Conservation (phyloP, 2,329 filamentous ascomycete genomes). For the Colletotrichum incanum region DNA sequence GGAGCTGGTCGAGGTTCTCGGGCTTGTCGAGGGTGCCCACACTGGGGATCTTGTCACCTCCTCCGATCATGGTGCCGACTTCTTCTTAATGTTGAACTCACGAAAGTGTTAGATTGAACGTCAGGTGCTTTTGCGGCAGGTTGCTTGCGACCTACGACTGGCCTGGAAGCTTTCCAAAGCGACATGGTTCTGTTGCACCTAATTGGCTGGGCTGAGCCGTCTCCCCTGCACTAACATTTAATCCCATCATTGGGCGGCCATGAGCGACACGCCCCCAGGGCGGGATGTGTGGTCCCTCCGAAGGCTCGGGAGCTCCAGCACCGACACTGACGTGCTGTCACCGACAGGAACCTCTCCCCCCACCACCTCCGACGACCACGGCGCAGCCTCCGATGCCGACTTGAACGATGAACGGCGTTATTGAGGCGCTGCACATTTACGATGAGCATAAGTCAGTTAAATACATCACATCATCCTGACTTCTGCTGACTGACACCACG, state of each 20-base stretch:
- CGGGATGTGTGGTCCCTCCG: slow-evolving; percentile 27
- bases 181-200: slow-evolving; percentile 6
- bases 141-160: neutral
- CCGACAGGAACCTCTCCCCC: slow-evolving; percentile 36
- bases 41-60: slow-evolving; percentile 64
- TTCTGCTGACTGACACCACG: neutral
- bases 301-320: slow-evolving; percentile 31
- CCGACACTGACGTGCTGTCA: slow-evolving; percentile 29
- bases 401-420: slow-evolving; percentile 82
- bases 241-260: slow-evolving; percentile 52
- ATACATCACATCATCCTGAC: neutral
- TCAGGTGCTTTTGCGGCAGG: slow-evolving; percentile 15
- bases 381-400: slow-evolving; percentile 45
- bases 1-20: slow-evolving; percentile 72
- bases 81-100: neutral
- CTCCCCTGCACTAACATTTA: slow-evolving; percentile 38
- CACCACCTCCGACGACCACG: slow-evolving; percentile 48
- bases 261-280: slow-evolving; percentile 19
- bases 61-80: slow-evolving; percentile 54
- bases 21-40: slow-evolving; percentile 71
- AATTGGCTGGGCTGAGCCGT: slow-evolving; percentile 33
- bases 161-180: slow-evolving; percentile 22
- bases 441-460: slow-evolving; percentile 89
- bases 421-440: slow-evolving; percentile 97
- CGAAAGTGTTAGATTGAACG: neutral